A percentile compares a stretch with the other conserved stretches of the same genome.
Conservation (phyloP, 257 asterid species). For the Solanum sejunctum region DNA sequence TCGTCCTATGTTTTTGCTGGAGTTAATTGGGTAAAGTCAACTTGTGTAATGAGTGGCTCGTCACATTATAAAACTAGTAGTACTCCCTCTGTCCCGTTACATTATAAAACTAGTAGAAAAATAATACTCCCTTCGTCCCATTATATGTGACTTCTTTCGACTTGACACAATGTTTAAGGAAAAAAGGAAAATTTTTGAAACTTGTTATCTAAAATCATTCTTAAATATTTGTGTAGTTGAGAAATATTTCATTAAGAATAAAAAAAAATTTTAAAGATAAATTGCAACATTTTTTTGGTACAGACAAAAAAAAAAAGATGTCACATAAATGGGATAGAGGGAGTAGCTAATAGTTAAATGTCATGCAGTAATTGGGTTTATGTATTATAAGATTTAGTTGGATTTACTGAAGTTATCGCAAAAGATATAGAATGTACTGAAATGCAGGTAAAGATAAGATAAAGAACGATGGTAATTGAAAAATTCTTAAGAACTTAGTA, state of each 20-base stretch:
- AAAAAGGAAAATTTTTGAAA: no score
- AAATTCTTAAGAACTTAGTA: neutral
- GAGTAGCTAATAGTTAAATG: neutral
- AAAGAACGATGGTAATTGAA: neutral
- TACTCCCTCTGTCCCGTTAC: no score
- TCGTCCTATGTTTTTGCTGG: neutral
- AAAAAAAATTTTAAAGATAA: no score
- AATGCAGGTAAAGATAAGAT: neutral
- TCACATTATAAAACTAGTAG: neutral
- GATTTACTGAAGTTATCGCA: neutral
- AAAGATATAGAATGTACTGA: neutral
- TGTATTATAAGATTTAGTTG: neutral
- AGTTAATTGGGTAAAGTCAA: neutral
- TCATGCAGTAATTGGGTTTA: neutral
- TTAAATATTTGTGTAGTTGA: no score
- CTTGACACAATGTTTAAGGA: no score
- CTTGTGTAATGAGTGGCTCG: neutral
- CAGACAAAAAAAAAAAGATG: no score
- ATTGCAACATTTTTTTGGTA: no score
- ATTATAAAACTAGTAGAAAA: neutral
- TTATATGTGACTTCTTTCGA: no score
- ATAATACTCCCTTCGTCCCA: no score
- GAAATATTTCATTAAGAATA: no score
- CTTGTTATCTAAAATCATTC: no score
- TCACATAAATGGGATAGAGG: no score